phyloP scores from a whole-genome alignment of 768 basidiomycete genomes.

The Calocybe indica region DNA sequence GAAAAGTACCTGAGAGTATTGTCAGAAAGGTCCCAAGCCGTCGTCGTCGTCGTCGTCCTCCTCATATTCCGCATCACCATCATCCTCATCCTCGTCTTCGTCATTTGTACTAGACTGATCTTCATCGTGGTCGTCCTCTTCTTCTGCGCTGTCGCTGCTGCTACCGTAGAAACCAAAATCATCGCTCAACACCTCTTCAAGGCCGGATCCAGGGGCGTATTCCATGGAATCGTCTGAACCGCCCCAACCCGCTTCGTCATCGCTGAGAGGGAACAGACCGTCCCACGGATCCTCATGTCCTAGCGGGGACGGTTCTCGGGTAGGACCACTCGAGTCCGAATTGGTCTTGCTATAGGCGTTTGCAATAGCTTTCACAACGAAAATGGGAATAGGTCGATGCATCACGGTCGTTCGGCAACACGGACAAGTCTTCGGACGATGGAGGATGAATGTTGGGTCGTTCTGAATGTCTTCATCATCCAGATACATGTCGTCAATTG shows the following conservation, averaged over 20 bases:
- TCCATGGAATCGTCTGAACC: too few relatives aligned
- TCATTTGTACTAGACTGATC: constrained; percentile 21
- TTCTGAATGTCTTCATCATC: constrained; percentile 27
- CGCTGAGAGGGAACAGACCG: constrained; percentile 53
- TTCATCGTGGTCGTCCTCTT: constrained; percentile 22
- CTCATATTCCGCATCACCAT: constrained; percentile 24
- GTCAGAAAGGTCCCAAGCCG: not conserved
- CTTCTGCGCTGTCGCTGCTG: not conserved
- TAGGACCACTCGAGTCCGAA: constrained; percentile 10
- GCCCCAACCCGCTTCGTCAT: constrained; percentile 20
- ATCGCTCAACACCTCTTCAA: not conserved
- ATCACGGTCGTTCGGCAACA: constrained; percentile 56
- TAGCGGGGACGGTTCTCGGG: constrained; percentile 14
- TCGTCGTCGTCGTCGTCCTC: constrained; percentile 5
- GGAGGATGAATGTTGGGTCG: constrained; percentile 41
- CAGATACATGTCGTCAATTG: constrained; percentile 35
- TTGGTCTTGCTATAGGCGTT: constrained; percentile 41
- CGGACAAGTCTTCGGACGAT: constrained; percentile 66
- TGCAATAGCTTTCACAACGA: constrained; percentile 58
- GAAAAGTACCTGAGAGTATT: too few relatives aligned
- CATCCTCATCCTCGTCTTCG: constrained; percentile 26
- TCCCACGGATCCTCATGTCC: constrained; percentile 61
- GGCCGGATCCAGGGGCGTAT: not conserved
- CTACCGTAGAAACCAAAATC: not conserved
- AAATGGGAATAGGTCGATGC: constrained; percentile 61